A percentile compares a stretch with the other conserved stretches of the same genome.
These are phyloP conservation scores for Solanum sitiens DNA, from an alignment of 257 asterid species.

Conservation along the genomic window DNA sequence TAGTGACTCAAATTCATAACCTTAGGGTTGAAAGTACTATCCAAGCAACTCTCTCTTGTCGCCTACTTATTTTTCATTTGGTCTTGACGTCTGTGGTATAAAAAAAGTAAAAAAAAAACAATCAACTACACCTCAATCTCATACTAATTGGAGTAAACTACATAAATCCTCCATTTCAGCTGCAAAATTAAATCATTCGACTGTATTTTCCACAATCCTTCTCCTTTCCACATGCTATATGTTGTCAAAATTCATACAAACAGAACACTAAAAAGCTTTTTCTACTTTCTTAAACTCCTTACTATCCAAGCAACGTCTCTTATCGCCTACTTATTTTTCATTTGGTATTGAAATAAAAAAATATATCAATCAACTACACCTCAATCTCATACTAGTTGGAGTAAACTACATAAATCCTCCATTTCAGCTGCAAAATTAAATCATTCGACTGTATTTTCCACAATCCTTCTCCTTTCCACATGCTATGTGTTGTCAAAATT, in stretches of 20 bases:
- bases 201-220: background rate
- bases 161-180: background rate
- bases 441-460: background rate
- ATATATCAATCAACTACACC: background rate
- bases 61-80: background rate
- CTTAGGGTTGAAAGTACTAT: too few relatives aligned
- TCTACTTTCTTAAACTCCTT: too few relatives aligned
- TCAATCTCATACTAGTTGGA: background rate
- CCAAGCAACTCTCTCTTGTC: background rate
- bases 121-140: background rate
- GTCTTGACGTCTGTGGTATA: background rate
- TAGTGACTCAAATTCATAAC: background rate
- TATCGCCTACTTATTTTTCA: too few relatives aligned
- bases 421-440: background rate
- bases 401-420: background rate
- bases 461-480: background rate
- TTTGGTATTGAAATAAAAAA: too few relatives aligned
- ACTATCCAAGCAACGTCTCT: too few relatives aligned
- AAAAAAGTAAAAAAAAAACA: background rate
- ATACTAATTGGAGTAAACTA: background rate
- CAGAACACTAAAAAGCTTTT: background rate
- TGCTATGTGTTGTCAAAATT: too few relatives aligned
- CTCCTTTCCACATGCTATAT: background rate
- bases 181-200: background rate
- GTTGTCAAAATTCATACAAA: background rate